Conservation (phyloP, 371 early-diverging fungal genomes). For the Mucor racemosus region DNA sequence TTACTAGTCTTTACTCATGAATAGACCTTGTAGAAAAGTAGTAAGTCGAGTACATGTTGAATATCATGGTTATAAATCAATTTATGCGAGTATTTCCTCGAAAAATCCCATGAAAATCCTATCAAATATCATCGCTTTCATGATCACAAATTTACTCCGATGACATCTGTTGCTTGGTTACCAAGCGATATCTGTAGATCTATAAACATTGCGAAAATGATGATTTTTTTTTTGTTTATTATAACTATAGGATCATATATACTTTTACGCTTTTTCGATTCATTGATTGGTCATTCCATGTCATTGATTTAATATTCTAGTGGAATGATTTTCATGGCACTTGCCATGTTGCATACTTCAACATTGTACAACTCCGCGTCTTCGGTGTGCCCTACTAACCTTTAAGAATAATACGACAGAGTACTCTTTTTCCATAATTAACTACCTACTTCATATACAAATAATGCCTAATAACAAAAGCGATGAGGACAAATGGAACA, state of each 20-base stretch:
- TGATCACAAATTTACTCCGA: background rate
- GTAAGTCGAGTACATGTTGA: too few species aligned
- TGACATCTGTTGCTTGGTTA: background rate
- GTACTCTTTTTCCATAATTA: background rate
- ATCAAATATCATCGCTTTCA: background rate
- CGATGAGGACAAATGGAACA: background rate
- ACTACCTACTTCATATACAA: background rate
- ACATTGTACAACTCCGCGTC: background rate
- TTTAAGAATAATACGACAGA: background rate
- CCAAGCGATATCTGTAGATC: background rate
- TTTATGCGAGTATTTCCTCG: background rate
- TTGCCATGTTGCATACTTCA: background rate
- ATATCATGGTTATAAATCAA: background rate
- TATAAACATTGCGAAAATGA: background rate
- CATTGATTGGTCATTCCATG: background rate
- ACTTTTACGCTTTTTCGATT: too few species aligned
- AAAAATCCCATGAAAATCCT: background rate
- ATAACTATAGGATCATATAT: too few species aligned
- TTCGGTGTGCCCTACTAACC: background rate
- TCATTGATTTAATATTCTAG: background rate
- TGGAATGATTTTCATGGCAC: background rate
- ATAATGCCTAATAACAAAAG: constrained; percentile 1
- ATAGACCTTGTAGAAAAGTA: background rate
- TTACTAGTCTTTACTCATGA: background rate
- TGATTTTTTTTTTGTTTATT: background rate